Conservation (phyloP, 208 protist genomes). For the Acanthamoeba lenticulata region DNA sequence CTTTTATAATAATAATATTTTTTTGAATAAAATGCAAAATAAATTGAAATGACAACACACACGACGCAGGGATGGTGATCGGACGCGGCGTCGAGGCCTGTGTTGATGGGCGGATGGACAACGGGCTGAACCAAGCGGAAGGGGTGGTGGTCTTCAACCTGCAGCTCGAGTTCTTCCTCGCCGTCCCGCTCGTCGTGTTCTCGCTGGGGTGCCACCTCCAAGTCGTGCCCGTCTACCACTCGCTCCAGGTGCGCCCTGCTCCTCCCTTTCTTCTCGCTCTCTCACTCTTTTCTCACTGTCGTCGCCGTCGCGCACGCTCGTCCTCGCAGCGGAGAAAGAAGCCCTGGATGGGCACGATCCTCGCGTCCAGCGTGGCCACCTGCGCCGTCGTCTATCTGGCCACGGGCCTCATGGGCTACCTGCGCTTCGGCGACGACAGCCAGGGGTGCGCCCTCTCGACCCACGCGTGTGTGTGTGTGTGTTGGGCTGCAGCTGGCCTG, state of each 20-base stretch:
- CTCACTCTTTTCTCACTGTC: not conserved
- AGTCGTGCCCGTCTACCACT: constrained; percentile 45
- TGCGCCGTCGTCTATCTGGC: constrained; percentile 24
- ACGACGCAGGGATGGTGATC: not conserved
- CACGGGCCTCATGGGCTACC: constrained; percentile 25
- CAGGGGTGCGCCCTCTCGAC: not conserved
- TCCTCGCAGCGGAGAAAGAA: not conserved
- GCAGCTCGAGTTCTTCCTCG: constrained; percentile 4
- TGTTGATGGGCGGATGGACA: not conserved
- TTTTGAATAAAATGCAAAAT: not conserved
- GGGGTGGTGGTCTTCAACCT: not conserved
- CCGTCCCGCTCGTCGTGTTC: constrained; percentile 40
- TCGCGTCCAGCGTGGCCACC: not conserved
- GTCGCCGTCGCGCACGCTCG: not conserved
- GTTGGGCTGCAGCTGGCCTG: too few relatives aligned
- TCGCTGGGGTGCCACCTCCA: constrained; percentile 60
- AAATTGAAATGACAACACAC: not conserved
- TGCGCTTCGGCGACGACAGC: constrained; percentile 29
- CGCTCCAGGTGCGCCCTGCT: not conserved
- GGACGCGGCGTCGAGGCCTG: not conserved
- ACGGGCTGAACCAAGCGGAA: not conserved
- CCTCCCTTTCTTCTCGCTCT: not conserved
- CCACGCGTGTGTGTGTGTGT: not conserved
- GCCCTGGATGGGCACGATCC: not conserved
- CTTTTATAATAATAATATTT: not conserved